Conservation (phyloP, 148 eudicot genomes). For the Cornus kousa region DNA sequence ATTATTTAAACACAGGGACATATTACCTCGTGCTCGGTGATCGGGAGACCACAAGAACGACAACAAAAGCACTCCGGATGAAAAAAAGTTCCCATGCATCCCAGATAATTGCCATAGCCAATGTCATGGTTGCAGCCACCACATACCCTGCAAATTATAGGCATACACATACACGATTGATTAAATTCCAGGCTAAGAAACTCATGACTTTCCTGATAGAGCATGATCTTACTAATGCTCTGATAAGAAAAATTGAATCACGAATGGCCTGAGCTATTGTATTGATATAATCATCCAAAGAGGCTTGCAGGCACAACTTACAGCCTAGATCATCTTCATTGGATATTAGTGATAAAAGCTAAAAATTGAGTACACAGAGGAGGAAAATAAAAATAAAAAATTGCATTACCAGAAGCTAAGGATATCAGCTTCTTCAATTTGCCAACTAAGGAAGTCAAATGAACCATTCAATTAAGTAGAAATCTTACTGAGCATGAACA, state of each 20-base stretch:
- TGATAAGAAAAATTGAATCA: background rate
- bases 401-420: background rate
- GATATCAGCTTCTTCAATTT: constrained; percentile 4
- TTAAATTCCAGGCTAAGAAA: background rate
- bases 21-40: constrained; percentile 89
- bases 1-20: background rate
- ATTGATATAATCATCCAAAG: background rate
- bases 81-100: constrained; percentile 87
- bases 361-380: background rate
- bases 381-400: background rate
- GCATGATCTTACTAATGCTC: background rate
- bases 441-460: background rate
- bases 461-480: background rate
- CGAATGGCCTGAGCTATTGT: constrained; percentile 5
- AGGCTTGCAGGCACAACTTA: background rate
- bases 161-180: constrained; percentile 8
- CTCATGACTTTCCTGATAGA: constrained; percentile 5
- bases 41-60: constrained; percentile 70
- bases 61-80: constrained; percentile 94
- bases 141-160: constrained; percentile 58
- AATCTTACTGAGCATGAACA: background rate
- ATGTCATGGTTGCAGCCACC: constrained; percentile 86
- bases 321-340: constrained; percentile 3
- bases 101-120: constrained; percentile 79
- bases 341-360: background rate